Evolutionary conservation across 1,284 basidiomycete genomes (phyloP), one percentile per base, ranked within the genome.

Genomic region (Ustilago xerochloae): DNA sequence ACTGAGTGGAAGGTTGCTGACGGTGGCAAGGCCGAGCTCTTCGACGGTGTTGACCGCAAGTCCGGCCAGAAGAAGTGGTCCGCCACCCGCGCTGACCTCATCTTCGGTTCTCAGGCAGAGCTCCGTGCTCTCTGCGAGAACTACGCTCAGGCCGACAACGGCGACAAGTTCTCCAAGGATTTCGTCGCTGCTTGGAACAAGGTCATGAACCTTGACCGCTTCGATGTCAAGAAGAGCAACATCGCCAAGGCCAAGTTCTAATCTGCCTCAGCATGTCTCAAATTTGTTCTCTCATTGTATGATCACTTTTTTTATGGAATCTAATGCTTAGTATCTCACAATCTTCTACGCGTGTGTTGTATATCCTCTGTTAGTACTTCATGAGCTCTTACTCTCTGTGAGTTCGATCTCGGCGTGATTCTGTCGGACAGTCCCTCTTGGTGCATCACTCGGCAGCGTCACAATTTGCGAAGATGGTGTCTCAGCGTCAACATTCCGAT

Each of bases 21-120:
- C 39, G 47, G 47, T 33, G 67, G 61, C 52, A 50, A 59, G 29
- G 57, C 35, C 32, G 67, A 70, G 50, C 24, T 64, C 43, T 70
- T 70, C 22, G 62, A 70, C 29, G 67, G 67, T 38, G 53, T 70
- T 43, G 67, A 64, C 54, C 67, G 67, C 61, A 59, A 61, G 61
- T 70, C 67, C 0, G 67, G 61, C n/a, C 67, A 70, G 53, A 70
- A 69, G 57, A 70, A 70, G 67, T 70, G 67, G 67, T 33, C 52
- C 29, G 67, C 67, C 24, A 70, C 61, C 13, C 67, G 67, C 18
- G 61, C 61, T 28, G 67, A 70, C 24, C 61, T 70, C 48, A 36
- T 70, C 57, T 70, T 70, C 26, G 67, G 67, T 43, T 43, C 39
- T 8, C 67, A 70, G 49, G 67, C 67, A n/a, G 67, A 70, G 57